Evolutionary conservation across 78 protist genomes (phyloP).

Genomic region (Trichosphaerium sp.): DNA sequence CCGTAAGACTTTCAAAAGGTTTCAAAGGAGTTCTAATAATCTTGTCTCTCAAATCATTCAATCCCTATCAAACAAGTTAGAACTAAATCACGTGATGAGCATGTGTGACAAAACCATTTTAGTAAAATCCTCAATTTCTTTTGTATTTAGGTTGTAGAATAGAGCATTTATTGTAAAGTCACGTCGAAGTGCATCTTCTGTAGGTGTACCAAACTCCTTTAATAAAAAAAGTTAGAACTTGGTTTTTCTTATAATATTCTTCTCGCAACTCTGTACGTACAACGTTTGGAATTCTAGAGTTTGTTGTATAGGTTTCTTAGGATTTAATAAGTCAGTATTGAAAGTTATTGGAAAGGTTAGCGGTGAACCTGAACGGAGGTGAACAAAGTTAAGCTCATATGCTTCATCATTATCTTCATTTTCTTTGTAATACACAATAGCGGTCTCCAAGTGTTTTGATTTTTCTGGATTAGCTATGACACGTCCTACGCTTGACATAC

Average conservation of each 20-base stretch:
- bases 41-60: slow-evolving; percentile 35
- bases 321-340: no score
- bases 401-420: no score
- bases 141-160: slow-evolving; percentile 70
- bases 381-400: slow-evolving; percentile 43
- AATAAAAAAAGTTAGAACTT: no score
- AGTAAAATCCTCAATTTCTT: slow-evolving; percentile 52
- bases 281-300: slow-evolving; percentile 47
- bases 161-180: slow-evolving; percentile 88
- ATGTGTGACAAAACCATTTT: no score
- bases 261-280: no score
- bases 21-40: slow-evolving; percentile 68
- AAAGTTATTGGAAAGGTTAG: no score
- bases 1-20: slow-evolving; percentile 61
- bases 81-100: neutral
- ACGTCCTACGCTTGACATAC: slow-evolving; percentile 21
- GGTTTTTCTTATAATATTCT: no score
- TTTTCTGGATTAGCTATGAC: slow-evolving; percentile 67
- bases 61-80: slow-evolving; percentile 22
- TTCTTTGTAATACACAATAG: no score
- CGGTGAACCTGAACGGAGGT: no score
- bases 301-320: slow-evolving; percentile 40
- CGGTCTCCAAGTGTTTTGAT: slow-evolving; percentile 86
- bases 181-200: slow-evolving; percentile 81
- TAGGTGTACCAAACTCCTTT: slow-evolving; percentile 59